Conservation (phyloP, 805 yeast species). For the Barnettozyma californica region DNA sequence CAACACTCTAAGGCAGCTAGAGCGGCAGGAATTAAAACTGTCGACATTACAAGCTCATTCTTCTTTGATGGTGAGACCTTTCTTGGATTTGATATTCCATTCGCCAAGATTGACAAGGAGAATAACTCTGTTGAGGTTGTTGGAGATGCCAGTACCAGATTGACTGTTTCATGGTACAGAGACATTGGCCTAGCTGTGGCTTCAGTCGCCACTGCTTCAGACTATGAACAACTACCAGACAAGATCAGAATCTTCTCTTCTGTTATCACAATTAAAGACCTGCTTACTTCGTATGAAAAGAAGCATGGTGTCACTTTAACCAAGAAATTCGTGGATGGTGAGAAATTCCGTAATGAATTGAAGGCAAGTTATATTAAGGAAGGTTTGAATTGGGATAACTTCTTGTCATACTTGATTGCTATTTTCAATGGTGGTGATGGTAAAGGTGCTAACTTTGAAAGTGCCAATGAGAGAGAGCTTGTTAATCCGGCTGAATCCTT, state of each 20-base stretch:
- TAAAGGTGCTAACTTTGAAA: constrained; percentile 29
- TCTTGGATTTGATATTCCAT: constrained; percentile 24
- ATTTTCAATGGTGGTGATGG: constrained; percentile 36
- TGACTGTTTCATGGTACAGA: constrained; percentile 32
- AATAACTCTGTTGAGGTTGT: constrained; percentile 17
- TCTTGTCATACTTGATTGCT: constrained; percentile 35
- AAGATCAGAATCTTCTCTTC: constrained; percentile 38
- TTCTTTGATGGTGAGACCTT: constrained; percentile 32
- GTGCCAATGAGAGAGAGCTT: constrained; percentile 33
- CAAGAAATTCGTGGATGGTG: constrained; percentile 21
- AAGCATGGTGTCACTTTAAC: constrained; percentile 30
- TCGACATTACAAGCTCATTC: constrained; percentile 35
- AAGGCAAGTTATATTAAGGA: constrained; percentile 9
- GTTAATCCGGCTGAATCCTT: constrained; percentile 42
- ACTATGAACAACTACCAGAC: constrained; percentile 38
- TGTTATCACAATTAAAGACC: constrained; percentile 32
- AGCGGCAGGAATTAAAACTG: too few species aligned
- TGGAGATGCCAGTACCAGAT: constrained; percentile 35
- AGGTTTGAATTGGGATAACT: constrained; percentile 29
- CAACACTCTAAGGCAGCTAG: too few species aligned
- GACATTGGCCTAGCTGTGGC: constrained; percentile 44
- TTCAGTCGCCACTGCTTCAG: constrained; percentile 31
- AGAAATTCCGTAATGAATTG: constrained; percentile 10
- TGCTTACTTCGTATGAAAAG: constrained; percentile 36
- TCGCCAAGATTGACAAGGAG: constrained; percentile 34